Base-by-base conservation (phyloP, 129 eudicot species). In the Ambrosia trifida region DNA sequence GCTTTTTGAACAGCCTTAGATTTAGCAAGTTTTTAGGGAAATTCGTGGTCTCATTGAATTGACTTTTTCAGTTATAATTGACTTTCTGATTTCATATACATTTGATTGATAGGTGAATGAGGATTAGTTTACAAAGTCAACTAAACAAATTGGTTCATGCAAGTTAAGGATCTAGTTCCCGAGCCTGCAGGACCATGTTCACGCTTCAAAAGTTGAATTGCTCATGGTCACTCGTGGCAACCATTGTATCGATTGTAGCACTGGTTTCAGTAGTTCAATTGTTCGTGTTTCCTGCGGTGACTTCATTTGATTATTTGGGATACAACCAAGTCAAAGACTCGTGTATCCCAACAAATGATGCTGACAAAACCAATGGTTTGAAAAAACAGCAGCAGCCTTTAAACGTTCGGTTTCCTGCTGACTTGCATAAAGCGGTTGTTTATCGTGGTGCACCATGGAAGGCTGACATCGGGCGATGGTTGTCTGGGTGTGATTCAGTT, bases 401-500 rank as follows among this genome's bases (percentile, higher is more conserved):
- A 54, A 79, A 72, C 64, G 61, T 36, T 64, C 84, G 64, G 59
- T 89, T 82, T 76, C 97, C 98, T 31, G 72, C 87, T 65, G 98
- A 94, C 74, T 77, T 72, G 40, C 96, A 85, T 73, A 75, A 82
- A 19, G 90, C 98, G 31, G 98, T 94, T 52, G 91, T 88, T 73
- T 94, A 87, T 31, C 88, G 76, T 45, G 94, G 89, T 75, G 97
- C 99, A 61, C 99, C 99, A 40, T 94, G 99, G 99, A 90, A 89
- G 76, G 87, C 96, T 72, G 86, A 87, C 66, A 82, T 94, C 60
- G 97, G 99, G 19, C 82, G 82, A 24, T 94, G 97, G 97, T 74
- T 94, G 79, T 82, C 93, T 65, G 97, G 93, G 36, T 94, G 99
- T 83, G 73, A 77, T 80, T 53, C 96, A 69, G 73, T 87, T 78